Conservation (phyloP, 2,329 filamentous ascomycete species). For the Aspergillus unguis region DNA sequence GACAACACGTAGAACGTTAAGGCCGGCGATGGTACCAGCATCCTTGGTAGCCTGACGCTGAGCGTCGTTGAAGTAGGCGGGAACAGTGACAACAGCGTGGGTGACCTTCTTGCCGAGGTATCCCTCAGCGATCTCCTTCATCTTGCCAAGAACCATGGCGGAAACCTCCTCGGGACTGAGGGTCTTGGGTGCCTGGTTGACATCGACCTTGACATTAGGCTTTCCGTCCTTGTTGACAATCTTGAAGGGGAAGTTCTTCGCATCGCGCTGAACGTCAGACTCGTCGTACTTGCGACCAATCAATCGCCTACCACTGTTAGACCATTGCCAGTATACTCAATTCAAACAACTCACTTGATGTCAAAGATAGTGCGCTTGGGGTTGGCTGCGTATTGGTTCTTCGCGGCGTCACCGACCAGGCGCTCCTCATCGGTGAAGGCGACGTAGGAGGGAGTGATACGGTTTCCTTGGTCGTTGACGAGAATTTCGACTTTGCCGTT, state of each 20-base stretch:
- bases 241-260: constrained; percentile 99
- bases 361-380: constrained; percentile 74
- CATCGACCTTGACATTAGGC: constrained; percentile 71
- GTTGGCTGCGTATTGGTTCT: constrained; percentile 88
- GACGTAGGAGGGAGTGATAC: constrained; percentile 92
- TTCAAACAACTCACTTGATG: constrained; percentile 67
- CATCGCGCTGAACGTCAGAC: constrained; percentile 84
- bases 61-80: constrained; percentile 98
- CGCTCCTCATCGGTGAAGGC: constrained; percentile 96
- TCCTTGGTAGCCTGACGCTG: constrained; percentile 97
- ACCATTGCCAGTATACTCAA: neutral
- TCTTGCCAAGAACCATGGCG: constrained; percentile 65
- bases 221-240: constrained; percentile 86
- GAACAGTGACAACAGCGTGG: constrained; percentile 80
- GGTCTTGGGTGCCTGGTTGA: constrained; percentile 56
- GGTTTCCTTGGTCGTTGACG: constrained; percentile 94
- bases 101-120: constrained; percentile 60
- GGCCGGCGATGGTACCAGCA: constrained; percentile 83
- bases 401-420: constrained; percentile 93
- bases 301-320: constrained; percentile 58
- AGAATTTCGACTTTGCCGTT: constrained; percentile 94
- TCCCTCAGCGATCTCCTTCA: constrained; percentile 63
- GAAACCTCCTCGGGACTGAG: constrained; percentile 66
- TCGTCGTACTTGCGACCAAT: constrained; percentile 81
- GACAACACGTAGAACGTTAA: constrained; percentile 93